These are phyloP conservation scores for Aureobasidium subglaciale DNA, from an alignment of 2,329 filamentous ascomycete species.

Conservation along the genomic window DNA sequence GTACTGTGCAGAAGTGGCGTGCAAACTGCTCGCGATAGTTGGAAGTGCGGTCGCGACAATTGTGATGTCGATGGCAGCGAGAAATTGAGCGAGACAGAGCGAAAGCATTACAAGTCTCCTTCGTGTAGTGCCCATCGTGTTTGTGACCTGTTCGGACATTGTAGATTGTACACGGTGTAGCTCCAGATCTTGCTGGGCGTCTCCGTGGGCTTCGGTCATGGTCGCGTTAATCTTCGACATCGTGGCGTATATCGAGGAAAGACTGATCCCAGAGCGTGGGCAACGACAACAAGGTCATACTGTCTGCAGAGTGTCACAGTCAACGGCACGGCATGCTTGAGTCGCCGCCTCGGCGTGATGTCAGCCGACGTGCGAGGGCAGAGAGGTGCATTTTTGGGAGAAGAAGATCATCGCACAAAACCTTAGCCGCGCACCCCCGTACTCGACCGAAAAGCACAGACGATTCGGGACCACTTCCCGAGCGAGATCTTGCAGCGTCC, in stretches of 20 bases:
- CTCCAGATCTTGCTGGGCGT: constrained; percentile 7
- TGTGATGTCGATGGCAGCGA: constrained; percentile 25
- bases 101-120: constrained; percentile 9
- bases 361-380: neutral
- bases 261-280: neutral
- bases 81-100: constrained; percentile 11
- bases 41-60: constrained; percentile 20
- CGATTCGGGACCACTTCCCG: neutral
- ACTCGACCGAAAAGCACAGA: neutral
- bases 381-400: neutral
- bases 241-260: neutral
- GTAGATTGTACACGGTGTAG: neutral
- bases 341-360: neutral
- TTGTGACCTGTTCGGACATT: neutral
- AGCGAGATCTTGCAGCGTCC: neutral
- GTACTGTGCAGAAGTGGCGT: constrained; percentile 59
- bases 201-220: neutral
- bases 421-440: neutral
- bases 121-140: constrained; percentile 3
- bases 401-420: neutral
- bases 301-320: neutral
- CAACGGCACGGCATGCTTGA: neutral
- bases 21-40: constrained; percentile 49
- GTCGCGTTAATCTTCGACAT: neutral
- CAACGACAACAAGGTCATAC: constrained; percentile 7